These are phyloP conservation scores for Komagataella ulmi DNA, from an alignment of 805 yeast genomes.

Conservation along the genomic window DNA sequence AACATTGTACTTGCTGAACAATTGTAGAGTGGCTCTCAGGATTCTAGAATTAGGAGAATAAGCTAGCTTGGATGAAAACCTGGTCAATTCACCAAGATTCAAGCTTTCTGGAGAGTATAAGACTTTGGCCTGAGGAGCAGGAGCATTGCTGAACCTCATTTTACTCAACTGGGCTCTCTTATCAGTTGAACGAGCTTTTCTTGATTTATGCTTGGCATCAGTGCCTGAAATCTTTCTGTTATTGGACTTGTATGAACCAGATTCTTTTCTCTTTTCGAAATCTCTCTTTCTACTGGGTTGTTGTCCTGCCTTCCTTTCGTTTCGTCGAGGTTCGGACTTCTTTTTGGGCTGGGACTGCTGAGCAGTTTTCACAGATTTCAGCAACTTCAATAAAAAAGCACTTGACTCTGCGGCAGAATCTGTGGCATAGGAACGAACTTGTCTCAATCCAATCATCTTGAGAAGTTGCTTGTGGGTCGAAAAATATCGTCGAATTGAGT, in stretches of 20 bases:
- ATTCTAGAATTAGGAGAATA: constrained; percentile 1
- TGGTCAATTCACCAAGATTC: not conserved
- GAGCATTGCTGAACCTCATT: not conserved
- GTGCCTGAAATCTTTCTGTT: not conserved
- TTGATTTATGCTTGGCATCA: not conserved
- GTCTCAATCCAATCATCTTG: not conserved
- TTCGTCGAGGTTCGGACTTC: not conserved
- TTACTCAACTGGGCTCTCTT: not conserved
- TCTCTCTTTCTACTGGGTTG: not conserved
- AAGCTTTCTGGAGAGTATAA: constrained; percentile 1
- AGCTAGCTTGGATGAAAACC: constrained; percentile 1
- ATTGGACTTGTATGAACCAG: not conserved
- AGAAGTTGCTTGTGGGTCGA: not conserved
- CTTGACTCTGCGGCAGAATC: not conserved
- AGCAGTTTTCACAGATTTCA: not conserved
- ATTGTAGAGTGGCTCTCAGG: constrained; percentile 1
- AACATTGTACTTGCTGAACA: not conserved
- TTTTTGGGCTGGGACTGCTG: not conserved
- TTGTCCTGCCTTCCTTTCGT: not conserved
- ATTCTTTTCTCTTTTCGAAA: not conserved
- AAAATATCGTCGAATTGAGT: not conserved
- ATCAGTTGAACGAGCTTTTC: not conserved
- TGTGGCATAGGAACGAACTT: not conserved
- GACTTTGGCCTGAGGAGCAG: not conserved
- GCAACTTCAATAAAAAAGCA: not conserved